phyloP scores from a whole-genome alignment of 345 rosid species.

The Euclidium syriacum region DNA sequence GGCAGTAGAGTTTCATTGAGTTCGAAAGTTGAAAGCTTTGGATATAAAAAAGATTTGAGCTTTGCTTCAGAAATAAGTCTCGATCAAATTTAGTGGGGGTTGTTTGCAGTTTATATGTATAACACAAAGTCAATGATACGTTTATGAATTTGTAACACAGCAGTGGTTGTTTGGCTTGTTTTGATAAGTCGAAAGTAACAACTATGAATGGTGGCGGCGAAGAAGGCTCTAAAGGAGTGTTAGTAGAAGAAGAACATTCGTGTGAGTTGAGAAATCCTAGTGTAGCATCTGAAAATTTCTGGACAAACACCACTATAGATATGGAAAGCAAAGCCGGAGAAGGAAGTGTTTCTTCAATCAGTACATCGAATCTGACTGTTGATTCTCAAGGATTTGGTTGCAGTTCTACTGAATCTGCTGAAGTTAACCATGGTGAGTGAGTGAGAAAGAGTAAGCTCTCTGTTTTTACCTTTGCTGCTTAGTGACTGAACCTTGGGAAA shows the following conservation, averaged over 20 bases:
- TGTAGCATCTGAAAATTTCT: constrained; percentile 43
- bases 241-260: constrained; percentile 17
- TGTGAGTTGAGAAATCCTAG: constrained; percentile 29
- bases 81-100: no score
- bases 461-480: not conserved
- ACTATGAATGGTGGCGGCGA: constrained; percentile 11
- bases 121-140: not conserved
- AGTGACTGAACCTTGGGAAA: not conserved
- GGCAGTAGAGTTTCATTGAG: not conserved
- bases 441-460: not conserved
- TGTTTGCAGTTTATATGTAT: not conserved
- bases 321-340: constrained; percentile 52
- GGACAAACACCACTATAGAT: constrained; percentile 53
- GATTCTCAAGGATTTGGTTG: constrained; percentile 35
- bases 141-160: constrained; percentile 51
- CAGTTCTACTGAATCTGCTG: constrained; percentile 33
- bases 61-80: not conserved
- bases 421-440: constrained; percentile 63
- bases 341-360: constrained; percentile 59
- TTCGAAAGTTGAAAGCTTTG: not conserved
- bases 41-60: not conserved
- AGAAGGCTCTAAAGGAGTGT: constrained; percentile 27
- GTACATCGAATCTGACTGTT: constrained; percentile 37
- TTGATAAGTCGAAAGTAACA: constrained; percentile 34
- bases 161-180: constrained; percentile 84